These are phyloP conservation scores for Fusarium sublunatum DNA, from an alignment of 2,329 filamentous ascomycete species.

Conservation along the genomic window DNA sequence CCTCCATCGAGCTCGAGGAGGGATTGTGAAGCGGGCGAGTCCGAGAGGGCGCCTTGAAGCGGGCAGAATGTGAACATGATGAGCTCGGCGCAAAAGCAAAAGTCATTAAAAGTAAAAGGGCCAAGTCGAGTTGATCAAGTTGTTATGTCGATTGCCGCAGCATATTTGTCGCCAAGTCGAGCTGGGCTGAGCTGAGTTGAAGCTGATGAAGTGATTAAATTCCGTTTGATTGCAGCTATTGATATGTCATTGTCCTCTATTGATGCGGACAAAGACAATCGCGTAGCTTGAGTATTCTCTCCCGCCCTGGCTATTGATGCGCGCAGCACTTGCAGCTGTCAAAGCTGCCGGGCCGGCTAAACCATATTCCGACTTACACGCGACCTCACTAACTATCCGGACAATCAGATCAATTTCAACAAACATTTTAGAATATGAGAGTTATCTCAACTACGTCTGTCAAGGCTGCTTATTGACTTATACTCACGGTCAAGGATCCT, in stretches of 20 bases:
- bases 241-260: slow-evolving; percentile 33
- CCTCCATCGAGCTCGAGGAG: slow-evolving; percentile 95
- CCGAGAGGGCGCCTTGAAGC: slow-evolving; percentile 88
- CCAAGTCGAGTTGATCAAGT: slow-evolving; percentile 16
- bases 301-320: slow-evolving; percentile 19
- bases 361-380: slow-evolving; percentile 42
- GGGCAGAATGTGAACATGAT: slow-evolving; percentile 96
- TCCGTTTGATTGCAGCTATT: slow-evolving; percentile 25
- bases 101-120: slow-evolving; percentile 21
- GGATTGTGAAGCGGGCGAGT: slow-evolving; percentile 91
- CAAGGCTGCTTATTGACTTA: too few relatives aligned
- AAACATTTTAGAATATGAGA: too few relatives aligned
- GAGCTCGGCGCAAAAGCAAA: slow-evolving; percentile 35
- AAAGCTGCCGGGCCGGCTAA: slow-evolving; percentile 29
- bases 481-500: too few relatives aligned
- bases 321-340: slow-evolving; percentile 35
- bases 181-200: neutral
- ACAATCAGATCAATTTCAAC: too few relatives aligned
- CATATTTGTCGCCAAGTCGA: slow-evolving; percentile 34
- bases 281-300: slow-evolving; percentile 38
- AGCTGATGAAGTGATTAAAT: neutral
- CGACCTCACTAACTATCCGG: neutral
- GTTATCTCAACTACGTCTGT: too few relatives aligned
- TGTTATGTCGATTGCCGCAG: slow-evolving; percentile 34
- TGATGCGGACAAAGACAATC: slow-evolving; percentile 41